These are phyloP conservation scores for Cladosporium phlei DNA, from an alignment of 2,329 filamentous ascomycete genomes.

Conservation along the genomic window DNA sequence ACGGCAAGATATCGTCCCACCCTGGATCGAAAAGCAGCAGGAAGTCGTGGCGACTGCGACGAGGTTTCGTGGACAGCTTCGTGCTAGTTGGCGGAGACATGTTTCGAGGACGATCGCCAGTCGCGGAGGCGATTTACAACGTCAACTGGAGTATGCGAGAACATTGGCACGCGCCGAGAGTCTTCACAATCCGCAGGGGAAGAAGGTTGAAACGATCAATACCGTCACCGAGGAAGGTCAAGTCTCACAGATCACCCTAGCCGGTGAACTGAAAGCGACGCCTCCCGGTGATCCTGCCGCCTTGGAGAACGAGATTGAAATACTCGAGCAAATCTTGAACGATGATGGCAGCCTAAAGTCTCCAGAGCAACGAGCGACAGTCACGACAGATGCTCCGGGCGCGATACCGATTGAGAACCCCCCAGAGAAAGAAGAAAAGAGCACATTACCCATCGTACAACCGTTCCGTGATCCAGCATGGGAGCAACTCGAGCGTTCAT, in stretches of 20 bases:
- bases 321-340: slow-evolving; percentile 34
- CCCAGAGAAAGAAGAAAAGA: neutral
- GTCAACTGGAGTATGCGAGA: slow-evolving; percentile 67
- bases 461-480: slow-evolving; percentile 75
- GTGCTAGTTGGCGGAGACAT: slow-evolving; percentile 80
- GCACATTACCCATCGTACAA: slow-evolving; percentile 23
- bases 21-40: slow-evolving; percentile 99
- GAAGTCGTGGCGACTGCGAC: slow-evolving; percentile 67
- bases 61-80: slow-evolving; percentile 67
- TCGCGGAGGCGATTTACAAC: slow-evolving; percentile 66
- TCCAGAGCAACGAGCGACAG: slow-evolving; percentile 19
- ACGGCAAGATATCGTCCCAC: slow-evolving; percentile 88
- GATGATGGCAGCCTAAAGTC: slow-evolving; percentile 25
- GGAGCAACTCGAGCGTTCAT: slow-evolving; percentile 67
- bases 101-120: slow-evolving; percentile 74
- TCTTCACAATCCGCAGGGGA: slow-evolving; percentile 51
- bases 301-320: slow-evolving; percentile 30
- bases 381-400: slow-evolving; percentile 16
- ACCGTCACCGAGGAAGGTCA: slow-evolving; percentile 44
- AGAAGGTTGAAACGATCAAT: slow-evolving; percentile 41
- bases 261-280: slow-evolving; percentile 38
- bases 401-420: neutral
- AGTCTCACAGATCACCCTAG: slow-evolving; percentile 44
- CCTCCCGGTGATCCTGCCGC: slow-evolving; percentile 12
- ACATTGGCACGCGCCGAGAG: slow-evolving; percentile 72